Evolutionary conservation across 192 early-diverging fungal genomes (phyloP), one percentile per base, ranked within the genome.

Genomic region (Podochytrium sp.): DNA sequence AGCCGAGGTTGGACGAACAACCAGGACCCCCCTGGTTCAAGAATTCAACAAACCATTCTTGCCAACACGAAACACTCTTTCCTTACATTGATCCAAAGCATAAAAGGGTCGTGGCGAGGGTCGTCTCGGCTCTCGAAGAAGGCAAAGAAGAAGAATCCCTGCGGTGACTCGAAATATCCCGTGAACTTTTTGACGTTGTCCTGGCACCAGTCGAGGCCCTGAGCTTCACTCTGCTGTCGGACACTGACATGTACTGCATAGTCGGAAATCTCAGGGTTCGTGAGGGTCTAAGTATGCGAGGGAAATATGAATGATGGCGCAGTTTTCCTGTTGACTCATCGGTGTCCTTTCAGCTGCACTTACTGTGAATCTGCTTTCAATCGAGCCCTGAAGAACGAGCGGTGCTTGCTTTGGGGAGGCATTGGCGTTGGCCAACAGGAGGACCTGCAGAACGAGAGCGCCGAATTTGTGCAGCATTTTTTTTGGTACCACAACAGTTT

Each of bases 101-200:
- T 83, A 37, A 92, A 77, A 3, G 96, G 96, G 69, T 95, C 96
- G 30, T 79, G 84, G 70, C 79, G 71, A 20, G 91, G 90, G 52
- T 87, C 79, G 69, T 84, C 84, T 71, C 94, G 92, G 2, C 92
- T 92, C 80, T 98, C 98, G 80, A 99, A 98, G 88, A 99, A 96
- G 40, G 59, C 47, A 49, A 67, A 76, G 67, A 69, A 76, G 73
- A 80, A 80, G 60, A 70, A 77, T 14, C 69, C 69, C 5, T 60
- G 32, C 10, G 69, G 69, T 2, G 69, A 41, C 34, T 71, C 69
- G 38, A 71, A 71, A 32, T 71, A 71, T 12, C 69, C 69, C 33
- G 69, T 71, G 2, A 32, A n/a, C 39, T 32, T 60, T 5, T 71
- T 39, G 1, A 37, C 56, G 41, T 6, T 42, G 25, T 60, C 69